Evolutionary conservation across 352 stramenopile genomes (phyloP).

Genomic region (Halophytophthora batemanensis): DNA sequence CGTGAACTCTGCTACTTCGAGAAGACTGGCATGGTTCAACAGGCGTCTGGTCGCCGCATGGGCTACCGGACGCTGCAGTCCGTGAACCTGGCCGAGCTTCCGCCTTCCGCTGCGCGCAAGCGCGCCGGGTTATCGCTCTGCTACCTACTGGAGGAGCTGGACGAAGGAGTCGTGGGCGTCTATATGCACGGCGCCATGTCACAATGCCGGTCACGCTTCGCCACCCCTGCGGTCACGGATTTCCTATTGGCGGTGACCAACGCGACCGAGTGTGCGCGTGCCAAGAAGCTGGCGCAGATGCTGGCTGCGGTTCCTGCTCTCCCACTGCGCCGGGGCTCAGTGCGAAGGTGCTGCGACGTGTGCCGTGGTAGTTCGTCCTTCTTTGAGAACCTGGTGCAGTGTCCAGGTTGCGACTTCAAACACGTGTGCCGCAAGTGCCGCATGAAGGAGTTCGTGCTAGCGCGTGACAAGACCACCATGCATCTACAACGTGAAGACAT

Average conservation of each 20-base stretch:
- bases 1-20: conserved; percentile 51
- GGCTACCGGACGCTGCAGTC: conserved; percentile 48
- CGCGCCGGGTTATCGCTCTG: conserved; percentile 25
- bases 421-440: conserved; percentile 35
- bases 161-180: conserved; percentile 26
- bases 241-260: conserved; percentile 24
- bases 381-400: conserved; percentile 25
- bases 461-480: conserved; percentile 14
- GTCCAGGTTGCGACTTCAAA: conserved; percentile 26
- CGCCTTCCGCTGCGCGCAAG: conserved; percentile 24
- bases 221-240: conserved; percentile 21
- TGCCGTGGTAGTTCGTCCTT: conserved; percentile 26
- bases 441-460: conserved; percentile 28
- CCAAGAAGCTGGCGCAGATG: conserved; percentile 33
- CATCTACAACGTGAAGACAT: conserved; percentile 29
- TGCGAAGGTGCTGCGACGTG: conserved; percentile 26
- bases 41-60: conserved; percentile 31
- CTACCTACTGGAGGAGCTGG: conserved; percentile 40
- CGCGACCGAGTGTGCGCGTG: conserved; percentile 24
- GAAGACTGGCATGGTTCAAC: conserved; percentile 35
- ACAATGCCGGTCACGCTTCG: conserved; percentile 24
- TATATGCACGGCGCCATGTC: conserved; percentile 34
- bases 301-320: conserved; percentile 5
- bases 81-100: conserved; percentile 28
- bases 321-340: conserved; percentile 9